These are phyloP conservation scores for Narthecium ossifragum DNA, from an alignment of 106 monocot species.

Conservation along the genomic window DNA sequence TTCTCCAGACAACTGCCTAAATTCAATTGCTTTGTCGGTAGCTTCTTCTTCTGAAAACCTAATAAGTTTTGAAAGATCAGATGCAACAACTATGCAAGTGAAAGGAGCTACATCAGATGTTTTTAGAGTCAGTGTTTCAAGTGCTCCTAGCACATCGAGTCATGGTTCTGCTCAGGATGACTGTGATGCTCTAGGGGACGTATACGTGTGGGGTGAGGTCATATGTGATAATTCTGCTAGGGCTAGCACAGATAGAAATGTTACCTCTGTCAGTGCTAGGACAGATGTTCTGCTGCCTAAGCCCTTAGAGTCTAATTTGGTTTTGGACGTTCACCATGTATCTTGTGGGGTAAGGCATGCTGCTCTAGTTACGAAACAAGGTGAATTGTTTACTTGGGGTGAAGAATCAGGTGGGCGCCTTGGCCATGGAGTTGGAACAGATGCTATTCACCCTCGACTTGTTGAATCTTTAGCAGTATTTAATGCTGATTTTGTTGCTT, in stretches of 20 bases:
- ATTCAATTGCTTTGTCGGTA: slow-evolving; percentile 12
- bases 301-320: slow-evolving; percentile 77
- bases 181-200: slow-evolving; percentile 64
- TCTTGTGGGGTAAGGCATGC: slow-evolving; percentile 87
- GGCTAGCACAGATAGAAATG: slow-evolving; percentile 25
- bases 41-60: slow-evolving; percentile 24
- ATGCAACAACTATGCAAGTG: slow-evolving; percentile 67
- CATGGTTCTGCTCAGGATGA: slow-evolving; percentile 82
- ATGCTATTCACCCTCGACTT: slow-evolving; percentile 62
- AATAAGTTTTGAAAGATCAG: slow-evolving; percentile 33
- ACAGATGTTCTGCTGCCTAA: slow-evolving; percentile 71
- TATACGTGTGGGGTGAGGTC: slow-evolving; percentile 87
- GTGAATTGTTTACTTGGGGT: slow-evolving; percentile 93
- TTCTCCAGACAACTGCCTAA: slow-evolving; percentile 39
- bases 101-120: slow-evolving; percentile 65
- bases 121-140: slow-evolving; percentile 78
- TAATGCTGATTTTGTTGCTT: slow-evolving; percentile 59
- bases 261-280: slow-evolving; percentile 25
- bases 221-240: slow-evolving; percentile 41
- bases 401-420: slow-evolving; percentile 92
- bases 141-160: slow-evolving; percentile 78
- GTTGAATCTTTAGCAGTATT: slow-evolving; percentile 65
- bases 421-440: slow-evolving; percentile 71
- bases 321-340: slow-evolving; percentile 74
- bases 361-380: slow-evolving; percentile 76